Evolutionary conservation across 2,329 filamentous ascomycete species (phyloP).

Genomic region (Colletotrichum trifolii): DNA sequence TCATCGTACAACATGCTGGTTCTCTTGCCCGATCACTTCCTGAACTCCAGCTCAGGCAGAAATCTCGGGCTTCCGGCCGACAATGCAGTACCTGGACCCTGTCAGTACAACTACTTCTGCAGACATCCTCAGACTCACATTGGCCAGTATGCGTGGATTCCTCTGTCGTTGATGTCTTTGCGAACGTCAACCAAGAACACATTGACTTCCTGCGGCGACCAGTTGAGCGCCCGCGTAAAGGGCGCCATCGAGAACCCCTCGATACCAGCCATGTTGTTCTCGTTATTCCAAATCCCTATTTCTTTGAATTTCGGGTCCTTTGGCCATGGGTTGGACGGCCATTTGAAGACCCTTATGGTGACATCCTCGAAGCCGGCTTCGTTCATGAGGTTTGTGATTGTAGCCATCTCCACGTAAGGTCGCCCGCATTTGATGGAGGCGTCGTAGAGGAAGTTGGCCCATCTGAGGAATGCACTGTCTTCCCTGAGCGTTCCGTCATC

Average conservation of each 20-base stretch:
- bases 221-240: background rate
- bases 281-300: constrained; percentile 1
- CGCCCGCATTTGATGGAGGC: background rate
- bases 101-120: fast-evolving
- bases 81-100: too few species aligned
- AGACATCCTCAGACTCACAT: background rate
- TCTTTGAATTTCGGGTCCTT: background rate
- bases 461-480: constrained; percentile 41
- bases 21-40: too few species aligned
- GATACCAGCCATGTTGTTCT: background rate
- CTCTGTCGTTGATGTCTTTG: background rate
- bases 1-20: too few species aligned
- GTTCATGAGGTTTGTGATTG: background rate
- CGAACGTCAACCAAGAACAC: background rate
- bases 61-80: too few species aligned
- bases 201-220: background rate
- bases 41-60: too few species aligned
- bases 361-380: constrained; percentile 1
- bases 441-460: constrained; percentile 45
- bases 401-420: background rate
- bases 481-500: constrained; percentile 53
- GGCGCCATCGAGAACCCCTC: background rate
- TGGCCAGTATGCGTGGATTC: background rate
- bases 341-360: background rate
- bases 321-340: constrained; percentile 4